Conservation (phyloP, 768 basidiomycete genomes). For the Mycena crocata region DNA sequence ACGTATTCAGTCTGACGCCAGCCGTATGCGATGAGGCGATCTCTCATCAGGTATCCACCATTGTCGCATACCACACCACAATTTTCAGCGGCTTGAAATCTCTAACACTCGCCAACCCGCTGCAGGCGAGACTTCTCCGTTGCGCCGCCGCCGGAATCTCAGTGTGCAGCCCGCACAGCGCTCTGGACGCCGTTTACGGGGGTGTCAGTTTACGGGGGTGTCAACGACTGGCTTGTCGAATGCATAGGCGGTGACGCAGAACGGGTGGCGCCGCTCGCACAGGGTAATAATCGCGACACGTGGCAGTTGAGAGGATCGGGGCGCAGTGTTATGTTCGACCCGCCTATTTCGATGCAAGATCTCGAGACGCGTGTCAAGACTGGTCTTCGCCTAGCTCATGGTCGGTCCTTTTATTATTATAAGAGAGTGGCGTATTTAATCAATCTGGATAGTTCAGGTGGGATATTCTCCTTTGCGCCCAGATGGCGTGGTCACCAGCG, state of each 20-base stretch:
- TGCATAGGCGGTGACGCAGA: slow-evolving; percentile 56
- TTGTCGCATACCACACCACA: slow-evolving; percentile 88
- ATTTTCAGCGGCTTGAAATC: slow-evolving; percentile 83
- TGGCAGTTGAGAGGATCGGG: slow-evolving; percentile 70
- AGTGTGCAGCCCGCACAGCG: slow-evolving; percentile 89
- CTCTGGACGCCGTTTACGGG: slow-evolving; percentile 84
- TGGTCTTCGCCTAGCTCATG: slow-evolving; percentile 67
- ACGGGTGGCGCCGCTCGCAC: slow-evolving; percentile 53
- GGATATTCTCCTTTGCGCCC: slow-evolving; percentile 56
- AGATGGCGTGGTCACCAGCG: slow-evolving; percentile 58
- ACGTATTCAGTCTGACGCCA: slow-evolving; percentile 70
- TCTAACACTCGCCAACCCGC: slow-evolving; percentile 79
- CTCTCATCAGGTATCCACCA: slow-evolving; percentile 66
- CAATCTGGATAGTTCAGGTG: slow-evolving; percentile 67
- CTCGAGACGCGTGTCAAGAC: slow-evolving; percentile 78
- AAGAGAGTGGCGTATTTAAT: slow-evolving; percentile 4
- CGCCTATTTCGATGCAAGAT: slow-evolving; percentile 68
- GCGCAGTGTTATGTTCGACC: slow-evolving; percentile 71
- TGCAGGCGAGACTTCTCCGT: slow-evolving; percentile 83
- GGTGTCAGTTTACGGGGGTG: slow-evolving; percentile 86
- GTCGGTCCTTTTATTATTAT: slow-evolving; percentile 56
- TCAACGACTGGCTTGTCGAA: slow-evolving; percentile 90
- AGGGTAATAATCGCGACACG: slow-evolving; percentile 50
- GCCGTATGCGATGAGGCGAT: slow-evolving; percentile 79
- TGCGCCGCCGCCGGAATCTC: slow-evolving; percentile 88